Percentiles rank a stretch among this genome's conserved stretches.
These are phyloP conservation scores for Acorus calamus DNA, from an alignment of 106 monocot genomes.

Conservation along the genomic window DNA sequence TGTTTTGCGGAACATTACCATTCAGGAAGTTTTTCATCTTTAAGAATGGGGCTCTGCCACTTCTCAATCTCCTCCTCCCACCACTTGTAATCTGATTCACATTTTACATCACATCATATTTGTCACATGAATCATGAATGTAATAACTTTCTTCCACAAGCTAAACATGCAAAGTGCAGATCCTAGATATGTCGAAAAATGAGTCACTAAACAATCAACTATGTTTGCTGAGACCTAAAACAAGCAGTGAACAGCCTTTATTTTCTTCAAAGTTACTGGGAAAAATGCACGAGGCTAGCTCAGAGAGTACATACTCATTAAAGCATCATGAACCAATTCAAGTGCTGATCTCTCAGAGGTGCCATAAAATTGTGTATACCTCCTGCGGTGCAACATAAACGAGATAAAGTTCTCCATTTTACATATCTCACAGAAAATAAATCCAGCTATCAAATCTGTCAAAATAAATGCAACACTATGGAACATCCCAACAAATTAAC, in stretches of 20 bases:
- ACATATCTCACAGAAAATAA: no score
- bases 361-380: conserved; percentile 95
- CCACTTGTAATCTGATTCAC: conserved; percentile 61
- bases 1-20: conserved; percentile 37
- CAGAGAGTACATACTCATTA: conserved; percentile 60
- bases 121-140: no score
- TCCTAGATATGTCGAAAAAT: no score
- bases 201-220: no score
- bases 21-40: conserved; percentile 80
- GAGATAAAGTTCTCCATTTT: no score
- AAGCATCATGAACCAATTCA: conserved; percentile 83
- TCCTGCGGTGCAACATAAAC: conserved; percentile 26
- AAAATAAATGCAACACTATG: background rate
- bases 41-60: conserved; percentile 93
- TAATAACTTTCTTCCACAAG: no score
- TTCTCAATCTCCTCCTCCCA: conserved; percentile 99
- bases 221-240: no score
- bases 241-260: no score
- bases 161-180: no score
- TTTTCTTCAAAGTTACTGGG: no score
- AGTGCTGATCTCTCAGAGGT: conserved; percentile 79
- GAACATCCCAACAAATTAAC: background rate
- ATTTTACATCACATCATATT: no score
- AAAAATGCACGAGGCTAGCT: background rate
- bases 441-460: no score